Conservation (phyloP, 345 rosid genomes). For the Arabidopsis arenosa region DNA sequence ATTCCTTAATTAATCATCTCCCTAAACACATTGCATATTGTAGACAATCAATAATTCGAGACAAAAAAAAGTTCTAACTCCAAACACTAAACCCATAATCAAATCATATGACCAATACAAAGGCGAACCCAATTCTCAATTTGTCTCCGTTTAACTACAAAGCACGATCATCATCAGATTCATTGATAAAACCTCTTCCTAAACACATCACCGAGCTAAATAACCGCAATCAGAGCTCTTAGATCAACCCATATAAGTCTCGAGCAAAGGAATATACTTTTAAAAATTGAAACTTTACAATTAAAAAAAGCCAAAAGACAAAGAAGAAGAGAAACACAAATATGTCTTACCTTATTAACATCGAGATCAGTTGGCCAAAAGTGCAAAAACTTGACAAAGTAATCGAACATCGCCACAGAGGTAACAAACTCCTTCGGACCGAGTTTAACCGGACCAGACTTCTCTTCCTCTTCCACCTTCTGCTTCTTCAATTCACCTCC, state of each 20-base stretch:
- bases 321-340: background rate
- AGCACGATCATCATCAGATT: background rate
- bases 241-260: no score
- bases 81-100: no score
- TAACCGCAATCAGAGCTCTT: background rate
- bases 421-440: slow-evolving; percentile 88
- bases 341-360: slow-evolving; percentile 60
- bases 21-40: no score
- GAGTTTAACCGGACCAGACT: slow-evolving; percentile 54
- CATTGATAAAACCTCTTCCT: background rate
- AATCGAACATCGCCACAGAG: slow-evolving; percentile 75
- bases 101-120: no score
- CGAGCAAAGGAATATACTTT: background rate
- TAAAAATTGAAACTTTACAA: slow-evolving; percentile 16
- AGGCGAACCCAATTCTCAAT: background rate
- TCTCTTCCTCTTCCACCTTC: slow-evolving; percentile 50
- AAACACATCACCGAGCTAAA: slow-evolving; percentile 6
- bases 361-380: slow-evolving; percentile 70
- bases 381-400: slow-evolving; percentile 67
- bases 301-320: background rate
- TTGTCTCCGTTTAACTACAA: background rate
- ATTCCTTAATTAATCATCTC: no score
- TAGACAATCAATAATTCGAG: no score
- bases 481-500: slow-evolving; percentile 59
- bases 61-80: no score